These are phyloP conservation scores for Fusarium udum DNA, from an alignment of 2,329 filamentous ascomycete genomes.

Conservation along the genomic window DNA sequence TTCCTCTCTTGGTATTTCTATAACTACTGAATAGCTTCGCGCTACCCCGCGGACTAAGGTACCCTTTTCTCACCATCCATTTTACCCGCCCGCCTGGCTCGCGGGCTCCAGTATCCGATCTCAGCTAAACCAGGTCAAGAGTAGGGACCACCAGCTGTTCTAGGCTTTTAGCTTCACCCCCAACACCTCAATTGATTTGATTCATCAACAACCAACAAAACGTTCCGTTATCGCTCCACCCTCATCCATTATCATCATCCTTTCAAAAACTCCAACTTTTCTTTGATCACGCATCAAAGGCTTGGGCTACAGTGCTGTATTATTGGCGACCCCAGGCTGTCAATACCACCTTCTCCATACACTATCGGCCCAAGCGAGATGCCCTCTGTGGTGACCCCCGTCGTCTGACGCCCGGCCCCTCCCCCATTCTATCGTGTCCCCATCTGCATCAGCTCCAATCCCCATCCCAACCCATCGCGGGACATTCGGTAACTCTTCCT, in stretches of 20 bases:
- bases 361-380: conserved; percentile 37
- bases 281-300: neutral
- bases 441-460: neutral
- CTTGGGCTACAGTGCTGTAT: neutral
- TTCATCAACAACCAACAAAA: conserved; percentile 16
- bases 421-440: conserved; percentile 15
- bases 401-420: conserved; percentile 40
- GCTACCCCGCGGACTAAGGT: conserved; percentile 26
- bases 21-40: conserved; percentile 8
- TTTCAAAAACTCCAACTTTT: neutral
- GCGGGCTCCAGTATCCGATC: conserved; percentile 22
- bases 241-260: conserved; percentile 14
- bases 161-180: conserved; percentile 4
- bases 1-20: neutral
- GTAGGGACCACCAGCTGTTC: conserved; percentile 20
- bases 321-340: neutral
- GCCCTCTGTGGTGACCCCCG: conserved; percentile 39
- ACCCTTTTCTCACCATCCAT: conserved; percentile 8
- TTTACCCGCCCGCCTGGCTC: conserved; percentile 38
- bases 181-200: neutral
- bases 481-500: conserved; percentile 33
- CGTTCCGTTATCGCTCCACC: conserved; percentile 21
- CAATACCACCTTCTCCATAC: conserved; percentile 20
- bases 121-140: conserved; percentile 19
- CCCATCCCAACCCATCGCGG: conserved; percentile 22